These are phyloP conservation scores for Jackrogersella minutella DNA, from an alignment of 495 filamentous ascomycete species.

Conservation along the genomic window DNA sequence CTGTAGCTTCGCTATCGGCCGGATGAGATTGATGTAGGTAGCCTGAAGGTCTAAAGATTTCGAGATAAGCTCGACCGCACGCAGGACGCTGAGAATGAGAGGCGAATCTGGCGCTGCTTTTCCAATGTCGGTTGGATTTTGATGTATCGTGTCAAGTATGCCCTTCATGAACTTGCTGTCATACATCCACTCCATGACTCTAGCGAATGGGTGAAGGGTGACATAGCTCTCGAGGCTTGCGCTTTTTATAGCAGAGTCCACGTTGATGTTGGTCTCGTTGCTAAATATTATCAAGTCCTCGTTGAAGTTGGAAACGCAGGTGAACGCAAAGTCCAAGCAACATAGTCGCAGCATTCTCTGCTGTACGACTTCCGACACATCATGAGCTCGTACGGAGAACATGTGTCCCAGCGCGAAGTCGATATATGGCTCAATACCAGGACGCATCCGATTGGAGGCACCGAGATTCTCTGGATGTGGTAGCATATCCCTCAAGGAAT, in stretches of 20 bases:
- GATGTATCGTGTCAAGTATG: conserved; percentile 77
- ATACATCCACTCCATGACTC: conserved; percentile 97
- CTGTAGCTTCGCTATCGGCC: conserved; percentile 69
- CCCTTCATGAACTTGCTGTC: conserved; percentile 85
- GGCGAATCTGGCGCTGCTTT: conserved; percentile 74
- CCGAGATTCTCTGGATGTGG: conserved; percentile 91
- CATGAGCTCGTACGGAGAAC: conserved; percentile 67
- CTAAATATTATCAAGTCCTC: conserved; percentile 87
- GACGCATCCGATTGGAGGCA: conserved; percentile 71
- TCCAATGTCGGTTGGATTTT: conserved; percentile 72
- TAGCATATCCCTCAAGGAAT: conserved; percentile 71
- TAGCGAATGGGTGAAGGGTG: conserved; percentile 85
- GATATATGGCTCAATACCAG: conserved; percentile 89
- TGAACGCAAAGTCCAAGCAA: conserved; percentile 79
- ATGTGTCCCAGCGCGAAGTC: conserved; percentile 85
- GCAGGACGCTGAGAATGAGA: conserved; percentile 74
- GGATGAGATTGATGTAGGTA: conserved; percentile 88
- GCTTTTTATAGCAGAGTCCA: conserved; percentile 75
- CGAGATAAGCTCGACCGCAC: conserved; percentile 80
- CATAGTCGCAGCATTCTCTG: conserved; percentile 73
- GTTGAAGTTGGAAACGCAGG: conserved; percentile 84
- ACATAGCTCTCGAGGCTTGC: conserved; percentile 78
- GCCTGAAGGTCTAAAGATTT: conserved; percentile 84
- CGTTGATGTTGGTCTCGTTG: conserved; percentile 72
- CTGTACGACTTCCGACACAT: conserved; percentile 68